Evolutionary conservation across 2,329 filamentous ascomycete species (phyloP).

Genomic region (Hypoxylon sp.): DNA sequence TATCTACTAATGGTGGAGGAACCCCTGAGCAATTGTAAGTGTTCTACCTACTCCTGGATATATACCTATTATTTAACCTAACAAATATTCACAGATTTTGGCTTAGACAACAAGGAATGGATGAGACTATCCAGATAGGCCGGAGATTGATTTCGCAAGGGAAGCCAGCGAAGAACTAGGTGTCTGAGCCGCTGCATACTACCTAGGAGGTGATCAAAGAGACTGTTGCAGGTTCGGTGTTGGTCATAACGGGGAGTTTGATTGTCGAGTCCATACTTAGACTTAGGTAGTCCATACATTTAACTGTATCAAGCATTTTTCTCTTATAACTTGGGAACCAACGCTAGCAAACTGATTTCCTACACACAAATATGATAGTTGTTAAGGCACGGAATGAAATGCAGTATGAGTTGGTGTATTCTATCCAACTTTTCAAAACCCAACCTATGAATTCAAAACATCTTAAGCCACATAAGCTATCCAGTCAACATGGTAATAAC

Average conservation of each 20-base stretch:
- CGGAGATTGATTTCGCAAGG: conserved; percentile 62
- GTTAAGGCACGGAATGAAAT: too few relatives aligned
- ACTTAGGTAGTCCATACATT: neutral
- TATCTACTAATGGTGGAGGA: conserved; percentile 59
- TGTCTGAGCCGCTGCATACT: conserved; percentile 28
- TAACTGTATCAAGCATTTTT: too few relatives aligned
- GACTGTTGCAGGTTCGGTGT: neutral
- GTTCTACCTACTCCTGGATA: too few relatives aligned
- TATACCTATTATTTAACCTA: neutral
- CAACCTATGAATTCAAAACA: conserved; percentile 6
- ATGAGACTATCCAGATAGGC: conserved; percentile 66
- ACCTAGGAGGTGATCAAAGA: conserved; percentile 3
- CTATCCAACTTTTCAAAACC: conserved; percentile 20
- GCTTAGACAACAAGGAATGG: conserved; percentile 66
- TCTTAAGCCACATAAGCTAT: conserved; percentile 14
- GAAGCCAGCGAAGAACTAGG: conserved; percentile 28
- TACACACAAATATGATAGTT: too few relatives aligned
- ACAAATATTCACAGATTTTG: conserved; percentile 59
- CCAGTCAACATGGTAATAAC: too few relatives aligned
- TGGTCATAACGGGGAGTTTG: conserved; percentile 7
- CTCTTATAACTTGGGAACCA: too few relatives aligned
- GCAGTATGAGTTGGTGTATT: conserved; percentile 17
- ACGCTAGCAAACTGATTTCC: too few relatives aligned
- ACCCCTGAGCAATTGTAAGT: conserved; percentile 62
- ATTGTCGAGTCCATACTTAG: too few relatives aligned